These are phyloP conservation scores for Funneliformis caledonium DNA, from an alignment of 371 early-diverging fungal genomes.

Conservation along the genomic window DNA sequence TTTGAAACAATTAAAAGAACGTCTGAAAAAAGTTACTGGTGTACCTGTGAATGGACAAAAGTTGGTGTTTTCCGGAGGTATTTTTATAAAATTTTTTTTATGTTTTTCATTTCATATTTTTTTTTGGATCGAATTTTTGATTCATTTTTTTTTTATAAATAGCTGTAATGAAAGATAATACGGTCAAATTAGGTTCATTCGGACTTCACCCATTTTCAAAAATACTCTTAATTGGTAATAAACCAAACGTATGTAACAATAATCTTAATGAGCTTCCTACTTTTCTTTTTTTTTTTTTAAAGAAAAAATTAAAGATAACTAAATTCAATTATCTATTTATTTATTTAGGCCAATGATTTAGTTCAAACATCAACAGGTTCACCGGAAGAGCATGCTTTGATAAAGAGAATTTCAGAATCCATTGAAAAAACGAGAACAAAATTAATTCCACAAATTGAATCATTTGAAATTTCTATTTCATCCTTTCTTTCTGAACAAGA, in stretches of 20 bases:
- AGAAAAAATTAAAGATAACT: background rate
- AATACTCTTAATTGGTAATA: constrained; percentile 58
- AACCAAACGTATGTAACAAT: constrained; percentile 54
- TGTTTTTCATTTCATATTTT: background rate
- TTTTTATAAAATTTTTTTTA: background rate
- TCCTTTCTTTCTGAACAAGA: constrained; percentile 38
- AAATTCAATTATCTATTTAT: background rate
- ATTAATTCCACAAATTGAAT: constrained; percentile 42
- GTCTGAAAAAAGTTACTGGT: constrained; percentile 31
- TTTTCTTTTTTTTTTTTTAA: background rate
- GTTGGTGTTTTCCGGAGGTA: constrained; percentile 35
- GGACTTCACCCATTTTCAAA: constrained; percentile 58
- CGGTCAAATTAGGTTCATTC: constrained; percentile 58
- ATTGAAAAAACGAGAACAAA: constrained; percentile 43
- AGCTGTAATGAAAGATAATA: constrained; percentile 68
- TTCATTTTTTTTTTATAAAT: background rate
- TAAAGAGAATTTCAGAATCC: constrained; percentile 45
- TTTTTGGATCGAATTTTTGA: background rate
- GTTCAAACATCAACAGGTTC: constrained; percentile 55
- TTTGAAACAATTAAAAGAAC: constrained; percentile 35
- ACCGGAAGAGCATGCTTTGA: constrained; percentile 50
- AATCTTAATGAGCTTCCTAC: background rate
- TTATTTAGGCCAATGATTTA: constrained; percentile 44
- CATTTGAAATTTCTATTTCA: constrained; percentile 44
- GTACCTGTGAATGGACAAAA: constrained; percentile 37